Base-by-base conservation (phyloP, 176 grass and related monocot genomes). In the Tillandsia fasciculata region DNA sequence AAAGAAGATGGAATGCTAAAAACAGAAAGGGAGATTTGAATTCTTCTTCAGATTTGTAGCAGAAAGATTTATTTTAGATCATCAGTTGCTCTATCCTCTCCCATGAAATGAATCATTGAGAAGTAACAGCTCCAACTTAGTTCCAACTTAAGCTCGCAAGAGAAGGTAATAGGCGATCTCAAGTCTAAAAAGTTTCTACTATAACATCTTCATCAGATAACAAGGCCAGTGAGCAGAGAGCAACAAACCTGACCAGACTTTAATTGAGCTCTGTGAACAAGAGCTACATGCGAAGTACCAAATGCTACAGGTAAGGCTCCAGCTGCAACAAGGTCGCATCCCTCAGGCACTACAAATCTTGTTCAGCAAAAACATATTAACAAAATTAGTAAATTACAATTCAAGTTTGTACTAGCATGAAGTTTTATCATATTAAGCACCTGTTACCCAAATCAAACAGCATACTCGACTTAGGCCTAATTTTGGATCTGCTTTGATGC, bases 281-380 rank as follows among this genome's bases (percentile, higher is more conserved):
- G 81, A 66, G 74, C 83, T 69, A 97, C 50, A 85, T 97, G 93
- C 17, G 89, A 92, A 81, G 93, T 92, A 14, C 89, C 93, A 81
- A 83, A 96, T 79, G 81, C 86, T 72, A 96, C 89, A 83, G 93
- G 81, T 52, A 96, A 76, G 70, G 93, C 93, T 77, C 81, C 93
- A 89, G 83, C 93, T 47, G 79, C 50, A 28, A 97, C 79, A 50
- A 97, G 68, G 50, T 97, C 93, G 48, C 89, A 97, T 71, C 89
- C 89, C 64, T 97, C 86, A 79, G 89, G 93, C 64, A 97, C 89
- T 65, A 70, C 49, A 67, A 83, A 90, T 49, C 89, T 96, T 83
- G 57, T 76, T 66, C 51, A 76, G n/a, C 8, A 26, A 77, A 20
- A 68, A 42, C 49, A 82, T 73, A 48, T 66, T 50, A 66, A 26